Evolutionary conservation across 345 rosid genomes (phyloP), one percentile per base, ranked within the genome.

Genomic region (Psidium guajava): DNA sequence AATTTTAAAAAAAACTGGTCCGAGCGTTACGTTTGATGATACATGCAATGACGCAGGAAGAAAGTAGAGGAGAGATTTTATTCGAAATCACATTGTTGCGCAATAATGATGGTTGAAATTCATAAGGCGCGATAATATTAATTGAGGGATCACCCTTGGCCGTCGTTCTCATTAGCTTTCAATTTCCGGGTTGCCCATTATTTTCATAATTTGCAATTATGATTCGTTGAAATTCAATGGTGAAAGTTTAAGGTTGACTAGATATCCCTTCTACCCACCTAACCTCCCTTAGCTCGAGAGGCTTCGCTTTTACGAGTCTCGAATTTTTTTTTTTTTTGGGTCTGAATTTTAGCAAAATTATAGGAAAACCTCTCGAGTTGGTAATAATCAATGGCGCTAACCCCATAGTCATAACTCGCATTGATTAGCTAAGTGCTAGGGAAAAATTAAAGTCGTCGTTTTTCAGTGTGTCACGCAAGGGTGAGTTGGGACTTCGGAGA

Each of bases 11-110:
- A 28, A 6, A 59, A 59, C 2, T 6, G 36, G 40, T 59, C 9
- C 13, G 3, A 1, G 42, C 21, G 11, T 0, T 8, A 28, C 44
- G 1, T 8, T 3, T 28, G 27, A 64, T 64, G 16, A 7, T 8
- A 15, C 16, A 64, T 8, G 6, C 22, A 59, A 59, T 0, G 2
- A 15, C 0, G 1, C 3, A 1, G 2, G 0, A 64, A 15, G 9
- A 16, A 16, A 64, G 9, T 3, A 12, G 7, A 15, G 5, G 24
- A 64, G 32, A 32, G 18, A 8, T 16, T 8, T 2, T 42, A 32
- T 16, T 32, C 44, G 8, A 64, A 64, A 64, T 15, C n/a, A n/a
- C n/a, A 5, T 15, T 6, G 21, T 28, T 1, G 74, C 6, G 8
- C 40, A 14, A 6, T 28, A 40, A 61, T 61, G 36, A 10, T 20